Evolutionary conservation across 73 alveolate genomes (phyloP).

Genomic region (Symbiodinium natans): DNA sequence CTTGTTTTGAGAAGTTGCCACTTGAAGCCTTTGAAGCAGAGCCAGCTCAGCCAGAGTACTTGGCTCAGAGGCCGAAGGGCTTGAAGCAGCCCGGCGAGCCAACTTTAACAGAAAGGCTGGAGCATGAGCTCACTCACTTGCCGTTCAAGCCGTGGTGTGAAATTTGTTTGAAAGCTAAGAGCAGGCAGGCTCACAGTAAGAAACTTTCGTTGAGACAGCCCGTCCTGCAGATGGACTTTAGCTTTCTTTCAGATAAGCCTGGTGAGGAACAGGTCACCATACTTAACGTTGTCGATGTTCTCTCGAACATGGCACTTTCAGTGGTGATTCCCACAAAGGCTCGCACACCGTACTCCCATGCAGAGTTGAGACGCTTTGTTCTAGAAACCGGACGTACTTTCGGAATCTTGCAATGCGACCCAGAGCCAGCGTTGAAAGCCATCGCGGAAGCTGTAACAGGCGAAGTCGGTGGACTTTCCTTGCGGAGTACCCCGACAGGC

Average conservation of each 20-base stretch:
- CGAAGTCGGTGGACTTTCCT: constrained; percentile 5
- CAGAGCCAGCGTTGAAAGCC: neutral
- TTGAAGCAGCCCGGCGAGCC: neutral
- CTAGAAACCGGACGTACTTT: constrained; percentile 10
- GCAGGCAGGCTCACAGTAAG: neutral
- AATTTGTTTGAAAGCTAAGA: neutral
- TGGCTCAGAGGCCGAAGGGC: no score
- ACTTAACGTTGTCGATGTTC: neutral
- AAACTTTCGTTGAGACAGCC: neutral
- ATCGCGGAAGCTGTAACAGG: neutral
- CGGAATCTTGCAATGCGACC: neutral
- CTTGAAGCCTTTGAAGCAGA: no score
- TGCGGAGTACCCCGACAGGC: neutral
- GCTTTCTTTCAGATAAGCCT: neutral
- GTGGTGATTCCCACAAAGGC: neutral
- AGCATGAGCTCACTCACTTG: neutral
- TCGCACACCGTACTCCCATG: neutral
- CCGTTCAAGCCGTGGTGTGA: neutral
- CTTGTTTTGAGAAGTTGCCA: no score
- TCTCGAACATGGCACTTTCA: neutral
- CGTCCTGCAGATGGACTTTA: neutral
- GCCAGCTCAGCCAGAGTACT: no score
- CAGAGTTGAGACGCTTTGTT: neutral
- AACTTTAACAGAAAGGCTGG: neutral
- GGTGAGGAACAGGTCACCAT: neutral